Base-by-base conservation (phyloP, 495 filamentous ascomycete species). In the Podospora pseudopauciseta region DNA sequence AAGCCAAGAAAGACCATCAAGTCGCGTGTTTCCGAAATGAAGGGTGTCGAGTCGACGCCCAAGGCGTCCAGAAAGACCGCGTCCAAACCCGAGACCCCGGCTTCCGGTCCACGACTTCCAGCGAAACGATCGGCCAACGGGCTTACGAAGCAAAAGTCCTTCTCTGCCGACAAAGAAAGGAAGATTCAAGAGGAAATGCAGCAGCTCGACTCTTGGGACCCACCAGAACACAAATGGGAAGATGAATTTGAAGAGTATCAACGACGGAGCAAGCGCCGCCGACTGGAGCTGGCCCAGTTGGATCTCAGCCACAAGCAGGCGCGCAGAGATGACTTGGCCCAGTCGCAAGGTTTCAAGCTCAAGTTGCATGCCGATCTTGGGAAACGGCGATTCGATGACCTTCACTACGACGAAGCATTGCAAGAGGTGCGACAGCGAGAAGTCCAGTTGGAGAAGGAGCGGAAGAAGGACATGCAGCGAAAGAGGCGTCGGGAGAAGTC, bases 381-480 rank as follows among this genome's bases (percentile, higher is more conserved):
- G 32, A 86, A 85, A 66, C 73, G 79, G 23, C 80, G 85, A 26
- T 86, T 79, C 67, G 79, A 82, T 62, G 79, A 82, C 16, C 61
- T 82, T 7, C 74, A 85, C 69, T 83, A 80, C 72, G 83, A 87
- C 4, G 88, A 88, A 16, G 95, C 94, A 19, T 83, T 93, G 64
- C 86, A 90, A 58, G 89, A 96, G 71, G 94, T 99, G 1, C 91
- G 95, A 68, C 88, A 91, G 65, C 91, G 91, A 69, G 95, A 97
- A 75, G 84, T 97, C 7, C 90, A 91, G 66, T 93, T 95, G 61
- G 95, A 99, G 76, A 99, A 98, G 77, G 96, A 98, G 79, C 92
- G 96, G 30, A 99, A 99, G 85, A 99, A 99, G 81, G 95, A 98
- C 70, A 97, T 97, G 91, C 95, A 99, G 74, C 90, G 96, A 27